These are phyloP conservation scores for Oidium heveae DNA, from an alignment of 2,329 filamentous ascomycete species.

Conservation along the genomic window DNA sequence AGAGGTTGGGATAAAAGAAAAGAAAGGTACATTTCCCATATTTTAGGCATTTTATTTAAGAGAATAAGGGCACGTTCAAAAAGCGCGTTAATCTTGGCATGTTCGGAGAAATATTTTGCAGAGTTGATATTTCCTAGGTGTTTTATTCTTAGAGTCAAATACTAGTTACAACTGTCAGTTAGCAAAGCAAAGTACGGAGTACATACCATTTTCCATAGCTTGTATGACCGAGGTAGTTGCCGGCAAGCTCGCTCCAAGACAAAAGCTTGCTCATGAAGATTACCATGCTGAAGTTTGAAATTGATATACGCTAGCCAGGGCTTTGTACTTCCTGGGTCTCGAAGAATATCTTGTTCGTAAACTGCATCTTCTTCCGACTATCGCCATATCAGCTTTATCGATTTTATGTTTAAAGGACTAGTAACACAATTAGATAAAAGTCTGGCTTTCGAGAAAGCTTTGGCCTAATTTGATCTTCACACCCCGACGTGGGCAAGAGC, in stretches of 20 bases:
- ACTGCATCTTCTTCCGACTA: slow-evolving; percentile 71
- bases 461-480: slow-evolving; percentile 11
- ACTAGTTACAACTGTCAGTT: slow-evolving; percentile 23
- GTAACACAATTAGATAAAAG: slow-evolving; percentile 15
- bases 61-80: slow-evolving; percentile 84
- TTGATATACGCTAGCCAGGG: slow-evolving; percentile 90
- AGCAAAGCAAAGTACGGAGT: not conserved
- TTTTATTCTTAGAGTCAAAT: slow-evolving; percentile 60
- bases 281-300: slow-evolving; percentile 73
- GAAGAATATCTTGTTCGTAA: slow-evolving; percentile 88
- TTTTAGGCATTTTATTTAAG: slow-evolving; percentile 93
- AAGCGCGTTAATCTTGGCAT: slow-evolving; percentile 76
- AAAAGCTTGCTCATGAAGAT: slow-evolving; percentile 58
- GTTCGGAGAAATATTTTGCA: slow-evolving; percentile 54
- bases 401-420: not conserved
- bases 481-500: slow-evolving; percentile 14
- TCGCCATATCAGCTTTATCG: slow-evolving; percentile 10
- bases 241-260: slow-evolving; percentile 77
- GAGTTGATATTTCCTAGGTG: slow-evolving; percentile 68
- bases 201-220: slow-evolving; percentile 80
- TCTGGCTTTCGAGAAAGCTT: slow-evolving; percentile 13
- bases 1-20: slow-evolving; percentile 84
- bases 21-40: slow-evolving; percentile 92
- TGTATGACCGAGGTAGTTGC: slow-evolving; percentile 83
- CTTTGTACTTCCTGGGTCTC: slow-evolving; percentile 63